Percentiles rank a stretch among this genome's conserved stretches.
Conservation (phyloP, 805 yeast genomes). For the Priceomyces carsonii region DNA sequence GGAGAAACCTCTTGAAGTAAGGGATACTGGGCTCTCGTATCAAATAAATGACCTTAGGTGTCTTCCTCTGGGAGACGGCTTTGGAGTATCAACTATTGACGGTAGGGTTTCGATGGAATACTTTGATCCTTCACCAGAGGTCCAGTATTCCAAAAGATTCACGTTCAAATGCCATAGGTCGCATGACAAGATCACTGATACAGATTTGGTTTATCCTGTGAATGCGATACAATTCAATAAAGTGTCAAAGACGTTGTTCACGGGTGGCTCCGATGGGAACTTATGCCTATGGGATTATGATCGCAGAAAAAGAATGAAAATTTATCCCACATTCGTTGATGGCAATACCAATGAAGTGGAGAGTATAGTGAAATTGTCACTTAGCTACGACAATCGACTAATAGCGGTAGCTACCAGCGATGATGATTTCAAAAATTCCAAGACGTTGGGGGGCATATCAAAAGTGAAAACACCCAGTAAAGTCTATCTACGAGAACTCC, state of each 20-base stretch:
- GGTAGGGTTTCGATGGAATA: conserved; percentile 79
- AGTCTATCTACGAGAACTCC: conserved; percentile 15
- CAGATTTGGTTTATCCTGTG: conserved; percentile 55
- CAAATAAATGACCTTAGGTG: conserved; percentile 60
- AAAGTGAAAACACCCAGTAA: conserved; percentile 17
- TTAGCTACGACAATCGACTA: conserved; percentile 15
- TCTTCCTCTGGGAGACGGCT: conserved; percentile 56
- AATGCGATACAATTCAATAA: conserved; percentile 48
- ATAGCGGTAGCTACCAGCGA: conserved; percentile 45
- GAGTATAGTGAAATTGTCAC: conserved; percentile 24
- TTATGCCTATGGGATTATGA: conserved; percentile 54
- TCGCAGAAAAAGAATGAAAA: conserved; percentile 43
- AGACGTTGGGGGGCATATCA: conserved; percentile 9
- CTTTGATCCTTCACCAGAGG: conserved; percentile 49
- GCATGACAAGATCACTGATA: conserved; percentile 35
- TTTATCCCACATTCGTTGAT: conserved; percentile 31
- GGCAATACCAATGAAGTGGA: conserved; percentile 16
- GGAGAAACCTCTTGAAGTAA: conserved; percentile 43
- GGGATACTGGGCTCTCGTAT: conserved; percentile 67
- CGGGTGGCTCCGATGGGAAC: conserved; percentile 53
- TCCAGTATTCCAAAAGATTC: conserved; percentile 49
- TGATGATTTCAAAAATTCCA: conserved; percentile 35
- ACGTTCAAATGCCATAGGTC: conserved; percentile 81
- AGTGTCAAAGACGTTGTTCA: conserved; percentile 39
- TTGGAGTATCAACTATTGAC: conserved; percentile 72